Percentiles rank a stretch among this genome's conserved stretches.
phyloP scores from a whole-genome alignment of 208 protist genomes.

The Jaenimonas drosophilae region DNA sequence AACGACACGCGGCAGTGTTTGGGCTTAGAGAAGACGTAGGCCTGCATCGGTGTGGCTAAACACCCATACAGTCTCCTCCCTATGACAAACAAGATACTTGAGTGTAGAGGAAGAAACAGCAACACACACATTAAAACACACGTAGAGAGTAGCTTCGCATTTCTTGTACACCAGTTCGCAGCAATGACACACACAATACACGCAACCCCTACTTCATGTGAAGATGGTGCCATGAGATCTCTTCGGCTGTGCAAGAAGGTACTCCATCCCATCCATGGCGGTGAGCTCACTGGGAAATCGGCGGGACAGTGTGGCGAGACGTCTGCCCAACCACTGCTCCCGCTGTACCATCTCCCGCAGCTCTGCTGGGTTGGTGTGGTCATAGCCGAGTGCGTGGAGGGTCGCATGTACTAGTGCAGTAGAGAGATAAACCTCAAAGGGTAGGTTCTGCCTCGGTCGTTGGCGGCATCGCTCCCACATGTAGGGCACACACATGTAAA shows the following conservation, averaged over 20 bases:
- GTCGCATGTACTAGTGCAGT: conserved; percentile 61
- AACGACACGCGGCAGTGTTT: conserved; percentile 3
- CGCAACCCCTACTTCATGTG: too few species aligned
- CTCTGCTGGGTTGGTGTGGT: conserved; percentile 43
- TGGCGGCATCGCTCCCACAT: conserved; percentile 26
- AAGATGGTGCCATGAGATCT: too few species aligned
- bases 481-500: conserved; percentile 68
- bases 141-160: too few species aligned
- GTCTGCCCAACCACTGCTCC: conserved; percentile 41
- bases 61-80: too few species aligned
- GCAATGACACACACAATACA: too few species aligned
- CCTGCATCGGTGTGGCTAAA: too few species aligned
- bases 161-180: too few species aligned
- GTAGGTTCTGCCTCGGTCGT: conserved; percentile 29
- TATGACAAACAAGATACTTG: too few species aligned
- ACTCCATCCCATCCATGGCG: conserved; percentile 35
- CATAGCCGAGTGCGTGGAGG: conserved; percentile 70
- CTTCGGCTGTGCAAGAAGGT: too few species aligned
- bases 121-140: too few species aligned
- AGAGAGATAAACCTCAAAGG: conserved; percentile 41
- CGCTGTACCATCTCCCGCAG: conserved; percentile 47
- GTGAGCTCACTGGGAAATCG: conserved; percentile 19
- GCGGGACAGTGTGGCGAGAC: conserved; percentile 22
- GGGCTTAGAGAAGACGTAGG: too few species aligned
- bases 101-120: too few species aligned